Conservation (phyloP, 495 filamentous ascomycete species). For the Aspergillus olivimuriae region DNA sequence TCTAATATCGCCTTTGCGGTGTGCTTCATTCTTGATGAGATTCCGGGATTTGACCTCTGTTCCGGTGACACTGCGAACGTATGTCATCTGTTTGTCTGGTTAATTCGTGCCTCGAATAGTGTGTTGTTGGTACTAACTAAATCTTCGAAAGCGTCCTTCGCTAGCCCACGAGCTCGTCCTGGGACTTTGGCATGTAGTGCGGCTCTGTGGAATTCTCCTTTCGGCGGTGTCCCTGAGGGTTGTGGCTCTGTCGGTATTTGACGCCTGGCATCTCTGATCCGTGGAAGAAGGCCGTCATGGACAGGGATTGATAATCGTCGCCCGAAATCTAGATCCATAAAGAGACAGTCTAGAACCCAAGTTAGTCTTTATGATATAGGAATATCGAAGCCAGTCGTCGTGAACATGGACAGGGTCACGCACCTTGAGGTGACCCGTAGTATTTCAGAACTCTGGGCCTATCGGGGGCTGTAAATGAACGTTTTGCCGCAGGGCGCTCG, state of each 20-base stretch:
- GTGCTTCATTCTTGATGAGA: not conserved
- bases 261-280: not conserved
- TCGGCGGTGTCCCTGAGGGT: not conserved
- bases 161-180: not conserved
- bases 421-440: slow-evolving; percentile 12
- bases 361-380: too few relatives aligned
- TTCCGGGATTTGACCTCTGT: slow-evolving; percentile 6
- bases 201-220: not conserved
- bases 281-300: not conserved
- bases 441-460: slow-evolving; percentile 8
- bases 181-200: not conserved
- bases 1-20: slow-evolving; percentile 8
- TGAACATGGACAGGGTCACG: not conserved
- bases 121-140: slow-evolving; percentile 6
- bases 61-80: slow-evolving; percentile 13
- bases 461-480: not conserved
- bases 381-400: too few relatives aligned
- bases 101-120: not conserved
- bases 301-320: too few relatives aligned
- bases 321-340: slow-evolving; percentile 12
- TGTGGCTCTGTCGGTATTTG: not conserved
- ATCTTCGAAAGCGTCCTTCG: slow-evolving; percentile 1
- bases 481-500: not conserved
- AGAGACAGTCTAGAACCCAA: slow-evolving; percentile 8
- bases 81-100: slow-evolving; percentile 7